A percentile compares a stretch with the other conserved stretches of the same genome.
These are phyloP conservation scores for Adiantum capillusveneris DNA, from an alignment of 75 land plant species.

Conservation along the genomic window DNA sequence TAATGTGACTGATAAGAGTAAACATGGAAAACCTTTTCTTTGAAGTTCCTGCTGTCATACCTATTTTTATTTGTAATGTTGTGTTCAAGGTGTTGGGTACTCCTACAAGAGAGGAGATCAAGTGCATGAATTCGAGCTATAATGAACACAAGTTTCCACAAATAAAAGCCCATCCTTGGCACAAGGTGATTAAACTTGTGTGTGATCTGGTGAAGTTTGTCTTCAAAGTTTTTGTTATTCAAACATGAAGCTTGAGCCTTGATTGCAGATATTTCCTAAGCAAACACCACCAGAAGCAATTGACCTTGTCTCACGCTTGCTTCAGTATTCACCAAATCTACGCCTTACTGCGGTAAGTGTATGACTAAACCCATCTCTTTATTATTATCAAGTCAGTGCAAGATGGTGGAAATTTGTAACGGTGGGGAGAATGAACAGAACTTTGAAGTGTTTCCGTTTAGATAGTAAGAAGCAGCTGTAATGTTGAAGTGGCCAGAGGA, in stretches of 20 bases:
- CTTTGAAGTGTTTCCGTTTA: too few species aligned
- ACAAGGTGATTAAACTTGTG: constrained; percentile 28
- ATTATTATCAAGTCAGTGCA: too few species aligned
- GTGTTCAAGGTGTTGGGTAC: constrained; percentile 49
- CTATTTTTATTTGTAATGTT: background rate
- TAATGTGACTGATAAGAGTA: too few species aligned
- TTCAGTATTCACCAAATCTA: constrained; percentile 88
- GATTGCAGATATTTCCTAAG: constrained; percentile 48
- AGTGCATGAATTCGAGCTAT: constrained; percentile 69
- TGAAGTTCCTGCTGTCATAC: too few species aligned
- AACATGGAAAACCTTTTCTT: too few species aligned
- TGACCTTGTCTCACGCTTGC: constrained; percentile 69
- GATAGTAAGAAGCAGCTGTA: too few species aligned
- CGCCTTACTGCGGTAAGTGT: constrained; percentile 75
- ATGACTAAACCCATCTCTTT: too few species aligned
- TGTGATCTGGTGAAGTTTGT: background rate
- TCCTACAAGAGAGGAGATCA: constrained; percentile 64
- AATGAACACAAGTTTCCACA: constrained; percentile 61
- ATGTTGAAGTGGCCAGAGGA: too few species aligned
- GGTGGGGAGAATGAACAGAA: too few species aligned
- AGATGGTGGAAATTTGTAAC: too few species aligned
- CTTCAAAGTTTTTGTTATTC: too few species aligned
- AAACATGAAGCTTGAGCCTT: background rate
- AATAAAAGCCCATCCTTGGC: constrained; percentile 62
- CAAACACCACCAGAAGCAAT: constrained; percentile 69